Base-by-base conservation (phyloP, 306 rosid species). In the Crotalaria pallida region DNA sequence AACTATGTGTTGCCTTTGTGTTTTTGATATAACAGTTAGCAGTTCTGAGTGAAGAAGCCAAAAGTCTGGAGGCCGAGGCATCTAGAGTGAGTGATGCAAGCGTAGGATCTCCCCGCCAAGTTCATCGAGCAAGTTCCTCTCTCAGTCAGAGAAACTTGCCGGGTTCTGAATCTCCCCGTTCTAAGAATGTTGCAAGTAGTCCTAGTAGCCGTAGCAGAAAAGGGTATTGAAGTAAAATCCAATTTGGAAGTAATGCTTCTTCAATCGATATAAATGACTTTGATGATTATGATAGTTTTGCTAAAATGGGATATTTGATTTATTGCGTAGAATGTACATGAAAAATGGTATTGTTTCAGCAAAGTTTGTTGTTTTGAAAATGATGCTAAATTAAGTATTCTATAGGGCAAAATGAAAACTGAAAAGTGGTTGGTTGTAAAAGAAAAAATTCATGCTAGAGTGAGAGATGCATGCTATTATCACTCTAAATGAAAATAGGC, bases 121-220 rank as follows among this genome's bases (percentile, higher is more conserved):
- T 67, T 58, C 74, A 62, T 61, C 88, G 92, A 63, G 92, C 89
- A 80, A 82, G 78, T 71, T 67, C 83, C 41, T 72, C 87, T 4
- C 69, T 76, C 16, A 80, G 85, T 55, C 82, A 62, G 52, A 74
- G 85, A 75, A 87, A 84, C 47, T 19, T 79, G 79, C 79, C 55
- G 29, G 40, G 76, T 58, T 63, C 81, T 26, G 84, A 81, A 50
- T 49, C 79, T 1, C 41, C 23, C 7, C 23, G 77, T 75, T 26
- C 80, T 6, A 86, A 82, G 72, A 53, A 21, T 43, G 65, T 71
- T 58, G 79, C 79, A n/a, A n/a, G n/a, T 41, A 85, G 92, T 82
- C 64, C 98, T 60, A 59, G 87, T 58, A 76, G 91, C 83, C 75
- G 92, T 51, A 95, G 89, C 85, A 81, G 86, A 59, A 89, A 74